Evolutionary conservation across 305 asterid species (phyloP), one percentile per base, ranked within the genome.

Genomic region (Fraxinus dipetala): DNA sequence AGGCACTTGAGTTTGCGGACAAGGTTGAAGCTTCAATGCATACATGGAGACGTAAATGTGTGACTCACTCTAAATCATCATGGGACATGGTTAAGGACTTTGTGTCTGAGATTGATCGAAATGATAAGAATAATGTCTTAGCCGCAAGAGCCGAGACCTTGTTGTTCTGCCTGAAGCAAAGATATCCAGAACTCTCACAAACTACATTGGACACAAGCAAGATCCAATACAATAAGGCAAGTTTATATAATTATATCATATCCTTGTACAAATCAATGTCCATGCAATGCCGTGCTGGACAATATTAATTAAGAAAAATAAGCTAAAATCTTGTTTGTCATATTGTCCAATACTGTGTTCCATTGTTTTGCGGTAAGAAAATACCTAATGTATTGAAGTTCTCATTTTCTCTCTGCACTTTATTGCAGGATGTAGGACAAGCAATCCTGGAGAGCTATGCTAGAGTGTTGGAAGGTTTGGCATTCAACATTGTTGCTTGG

Each of bases 401-500:
- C 8, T 28, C 14, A 1, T 7, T 45, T 22, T 7, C n/a, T 20
- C 13, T n/a, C 14, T 18, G 7, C 20, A 2, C 9, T 8, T 73
- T 32, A 11, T 51, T 86, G 89, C 91, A 96, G 99, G 99, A 96
- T 85, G 97, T 96, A 32, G 99, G 99, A 6, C 92, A 92, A 85
- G 98, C 97, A 43, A 91, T 96, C 69, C 61, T 96, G 34, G 99
- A 96, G 90, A 91, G 97, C 88, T 93, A 96, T 79, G 91, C 99
- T 0, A 89, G 98, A 89, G 98, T 96, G 5, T 83, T 96, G 89
- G 99, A 94, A 87, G 87, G 97, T 35, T 85, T 94, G 90, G 98
- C 99, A 22, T 94, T 89, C 89, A 93, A 92, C 90, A 88, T 93
- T 80, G 97, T 91, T 76, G 97, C 97, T 78, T 91, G 97, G 97